Percentiles rank a stretch among this genome's conserved stretches.
Evolutionary conservation across 352 stramenopile species (phyloP).

Genomic region (Thraustotheca clavata): DNA sequence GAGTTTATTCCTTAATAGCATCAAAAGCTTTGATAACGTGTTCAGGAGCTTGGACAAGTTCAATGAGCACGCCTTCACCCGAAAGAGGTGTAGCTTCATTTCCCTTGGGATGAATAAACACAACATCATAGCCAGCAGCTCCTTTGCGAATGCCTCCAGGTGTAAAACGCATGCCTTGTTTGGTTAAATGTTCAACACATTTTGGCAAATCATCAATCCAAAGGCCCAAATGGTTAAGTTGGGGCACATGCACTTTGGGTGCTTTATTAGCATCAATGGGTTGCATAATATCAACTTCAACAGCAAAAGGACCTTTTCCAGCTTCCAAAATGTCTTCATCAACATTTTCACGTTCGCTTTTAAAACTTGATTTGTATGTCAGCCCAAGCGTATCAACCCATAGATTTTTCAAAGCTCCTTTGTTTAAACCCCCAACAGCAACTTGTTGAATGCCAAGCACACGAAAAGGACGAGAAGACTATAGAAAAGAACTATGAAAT

Average conservation of each 20-base stretch:
- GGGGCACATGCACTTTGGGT: conserved; percentile 91
- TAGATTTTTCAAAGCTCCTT: conserved; percentile 72
- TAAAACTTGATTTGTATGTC: conserved; percentile 52
- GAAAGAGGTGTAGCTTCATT: conserved; percentile 89
- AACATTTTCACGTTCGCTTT: conserved; percentile 93
- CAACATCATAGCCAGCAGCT: conserved; percentile 94
- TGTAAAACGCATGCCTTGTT: conserved; percentile 93
- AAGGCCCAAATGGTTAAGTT: conserved; percentile 97
- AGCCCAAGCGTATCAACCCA: conserved; percentile 82
- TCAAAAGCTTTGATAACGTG: conserved; percentile 87
- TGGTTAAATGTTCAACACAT: conserved; percentile 88
- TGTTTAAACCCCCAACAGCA: conserved; percentile 89
- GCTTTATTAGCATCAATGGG: conserved; percentile 90
- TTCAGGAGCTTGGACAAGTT: conserved; percentile 93
- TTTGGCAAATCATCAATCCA: conserved; percentile 94
- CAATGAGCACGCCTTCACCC: conserved; percentile 93
- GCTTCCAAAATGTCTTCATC: conserved; percentile 96
- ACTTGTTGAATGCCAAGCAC: conserved; percentile 97
- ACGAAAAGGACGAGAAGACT: conserved; percentile 53
- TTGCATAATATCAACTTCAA: conserved; percentile 99
- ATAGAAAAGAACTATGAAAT: neutral
- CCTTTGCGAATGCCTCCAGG: conserved; percentile 96
- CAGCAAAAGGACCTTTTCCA: conserved; percentile 83
- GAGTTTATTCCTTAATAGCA: conserved; percentile 15
- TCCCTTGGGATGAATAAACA: conserved; percentile 98